phyloP scores from a whole-genome alignment of 2,329 filamentous ascomycete genomes.

The Fusarium papillatum region DNA sequence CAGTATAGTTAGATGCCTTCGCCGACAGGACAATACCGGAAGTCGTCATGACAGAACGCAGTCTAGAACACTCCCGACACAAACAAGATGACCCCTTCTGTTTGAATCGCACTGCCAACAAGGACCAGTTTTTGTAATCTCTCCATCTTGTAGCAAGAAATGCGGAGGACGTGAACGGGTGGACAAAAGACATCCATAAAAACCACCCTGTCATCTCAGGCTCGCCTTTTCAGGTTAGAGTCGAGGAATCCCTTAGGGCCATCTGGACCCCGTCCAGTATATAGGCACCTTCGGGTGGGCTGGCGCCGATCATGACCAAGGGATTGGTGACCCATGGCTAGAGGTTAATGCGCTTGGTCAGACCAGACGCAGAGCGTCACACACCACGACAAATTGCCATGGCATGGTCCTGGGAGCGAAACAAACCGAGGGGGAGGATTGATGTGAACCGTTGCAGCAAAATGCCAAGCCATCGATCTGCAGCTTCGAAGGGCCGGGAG shows the following conservation, averaged over 20 bases:
- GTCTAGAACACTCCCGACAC: conserved; percentile 17
- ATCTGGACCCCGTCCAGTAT: conserved; percentile 32
- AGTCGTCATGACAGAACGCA: conserved; percentile 33
- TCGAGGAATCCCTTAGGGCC: conserved; percentile 60
- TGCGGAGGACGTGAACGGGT: conserved; percentile 77
- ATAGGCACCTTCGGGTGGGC: conserved; percentile 50
- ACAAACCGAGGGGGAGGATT: conserved; percentile 38
- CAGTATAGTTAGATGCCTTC: conserved; percentile 36
- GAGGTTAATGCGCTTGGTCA: conserved; percentile 71
- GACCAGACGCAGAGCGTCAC: conserved; percentile 62
- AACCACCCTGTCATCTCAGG: conserved; percentile 78
- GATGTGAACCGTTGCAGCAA: conserved; percentile 36
- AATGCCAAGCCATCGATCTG: conserved; percentile 17
- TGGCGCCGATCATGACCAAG: conserved; percentile 63
- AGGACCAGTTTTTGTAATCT: conserved; percentile 97
- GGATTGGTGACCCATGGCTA: conserved; percentile 56
- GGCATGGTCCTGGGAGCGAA: conserved; percentile 57
- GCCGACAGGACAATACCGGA: conserved; percentile 18
- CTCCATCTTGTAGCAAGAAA: conserved; percentile 63
- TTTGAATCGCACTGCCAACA: conserved; percentile 86
- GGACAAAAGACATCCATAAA: conserved; percentile 98
- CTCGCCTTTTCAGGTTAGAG: conserved; percentile 53
- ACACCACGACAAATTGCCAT: conserved; percentile 56
- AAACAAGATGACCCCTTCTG: conserved; percentile 71
- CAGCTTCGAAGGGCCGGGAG: conserved; percentile 58